These are phyloP conservation scores for Gautieria morchelliformis DNA, from an alignment of 768 basidiomycete species.

Conservation along the genomic window DNA sequence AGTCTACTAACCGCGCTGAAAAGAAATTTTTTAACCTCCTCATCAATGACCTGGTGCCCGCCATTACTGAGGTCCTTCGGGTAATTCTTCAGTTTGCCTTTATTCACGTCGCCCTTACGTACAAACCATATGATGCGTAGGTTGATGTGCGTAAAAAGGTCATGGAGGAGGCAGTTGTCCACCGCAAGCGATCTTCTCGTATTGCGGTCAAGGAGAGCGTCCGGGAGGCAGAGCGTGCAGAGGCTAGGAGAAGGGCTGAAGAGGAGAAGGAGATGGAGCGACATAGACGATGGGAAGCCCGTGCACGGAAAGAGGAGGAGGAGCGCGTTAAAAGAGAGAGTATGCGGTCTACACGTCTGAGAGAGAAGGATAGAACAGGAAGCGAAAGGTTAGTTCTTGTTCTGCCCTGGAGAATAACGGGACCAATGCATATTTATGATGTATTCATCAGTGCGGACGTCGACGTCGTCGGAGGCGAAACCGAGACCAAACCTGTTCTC, in stretches of 20 bases:
- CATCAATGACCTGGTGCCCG: conserved; percentile 56
- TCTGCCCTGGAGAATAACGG: neutral
- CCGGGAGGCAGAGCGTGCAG: conserved; percentile 58
- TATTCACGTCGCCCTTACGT: neutral
- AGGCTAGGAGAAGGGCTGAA: conserved; percentile 51
- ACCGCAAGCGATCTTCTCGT: conserved; percentile 86
- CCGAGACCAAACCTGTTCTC: neutral
- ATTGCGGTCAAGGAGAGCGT: conserved; percentile 75
- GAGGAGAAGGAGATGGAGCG: conserved; percentile 62
- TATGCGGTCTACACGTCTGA: conserved; percentile 5
- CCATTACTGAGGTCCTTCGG: conserved; percentile 55
- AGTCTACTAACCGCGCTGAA: conserved; percentile 71
- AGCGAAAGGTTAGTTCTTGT: neutral
- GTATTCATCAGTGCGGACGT: neutral
- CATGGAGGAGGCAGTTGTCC: conserved; percentile 65
- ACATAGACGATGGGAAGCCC: conserved; percentile 37
- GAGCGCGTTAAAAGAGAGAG: conserved; percentile 25
- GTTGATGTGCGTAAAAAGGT: conserved; percentile 43
- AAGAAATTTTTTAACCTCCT: conserved; percentile 67
- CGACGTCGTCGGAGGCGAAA: neutral
- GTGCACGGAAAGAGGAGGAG: conserved; percentile 29
- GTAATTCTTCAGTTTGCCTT: conserved; percentile 28
- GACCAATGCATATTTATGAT: neutral
- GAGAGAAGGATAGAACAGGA: neutral
- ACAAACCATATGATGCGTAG: conserved; percentile 23